Evolutionary conservation across 2,329 filamentous ascomycete species (phyloP), one percentile per base, ranked within the genome.

Genomic region (Fusarium sp.): DNA sequence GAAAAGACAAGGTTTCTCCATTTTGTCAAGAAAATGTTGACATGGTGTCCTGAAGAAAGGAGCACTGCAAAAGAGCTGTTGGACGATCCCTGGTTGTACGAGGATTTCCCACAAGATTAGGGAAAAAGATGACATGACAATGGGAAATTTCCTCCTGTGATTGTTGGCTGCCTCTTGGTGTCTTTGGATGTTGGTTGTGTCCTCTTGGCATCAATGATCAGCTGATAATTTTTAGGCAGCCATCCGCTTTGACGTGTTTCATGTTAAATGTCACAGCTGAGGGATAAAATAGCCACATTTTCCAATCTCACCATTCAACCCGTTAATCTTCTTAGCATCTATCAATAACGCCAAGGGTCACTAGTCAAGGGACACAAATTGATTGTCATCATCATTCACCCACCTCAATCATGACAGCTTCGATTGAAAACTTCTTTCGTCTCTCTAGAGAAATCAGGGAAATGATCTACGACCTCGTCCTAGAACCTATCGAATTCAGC

Each of bases 11-110:
- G 14, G 16, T 64, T 64, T 31, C 23, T 67, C 5, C 14, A 34
- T 16, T 64, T 64, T 14, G 23, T 64, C 0, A 67, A 64, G 44
- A 67, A 42, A 18, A 67, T 67, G 56, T 13, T 67, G 13, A 67
- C 25, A 18, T 67, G 64, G 61, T 5, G 14, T 11, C 57, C 51
- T 14, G 33, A 34, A 4, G 51, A 61, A 27, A 55, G 64, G 42
- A 67, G 20, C 18, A 64, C 33, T 20, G 56, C 64, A 9, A 46
- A 23, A 58, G 50, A 67, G 11, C 57, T 67, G 16, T 40, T 65
- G 6, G 55, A 65, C 23, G 60, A 56, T n/a, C 60, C 54, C 4
- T 65, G 49, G 63, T 16, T 65, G 4, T 51, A 63, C 11, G 54
- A 65, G 44, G 38, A 65, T 59, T 65, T 51, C 11, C 34, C 53